A percentile compares a stretch with the other conserved stretches of the same genome.
phyloP scores from a whole-genome alignment of 495 filamentous ascomycete genomes.

The Apiosordaria backusii region DNA sequence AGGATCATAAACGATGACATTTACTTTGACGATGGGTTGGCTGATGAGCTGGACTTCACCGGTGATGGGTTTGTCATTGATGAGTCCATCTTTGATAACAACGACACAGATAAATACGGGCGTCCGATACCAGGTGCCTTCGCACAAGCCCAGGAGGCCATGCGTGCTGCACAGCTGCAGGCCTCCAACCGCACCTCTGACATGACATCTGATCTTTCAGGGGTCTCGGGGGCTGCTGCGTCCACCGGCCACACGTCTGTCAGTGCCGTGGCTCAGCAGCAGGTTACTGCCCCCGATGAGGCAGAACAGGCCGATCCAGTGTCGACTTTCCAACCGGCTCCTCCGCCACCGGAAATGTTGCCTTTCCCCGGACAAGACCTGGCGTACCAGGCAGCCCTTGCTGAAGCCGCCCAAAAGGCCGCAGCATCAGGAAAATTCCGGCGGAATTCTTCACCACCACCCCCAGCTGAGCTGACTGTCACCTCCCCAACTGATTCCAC shows the following conservation, averaged over 20 bases:
- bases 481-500: conserved; percentile 42
- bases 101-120: conserved; percentile 55
- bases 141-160: conserved; percentile 40
- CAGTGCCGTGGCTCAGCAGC: conserved; percentile 29
- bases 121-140: conserved; percentile 50
- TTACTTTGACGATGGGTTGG: conserved; percentile 76
- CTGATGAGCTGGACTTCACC: conserved; percentile 46
- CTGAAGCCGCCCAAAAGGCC: conserved; percentile 70
- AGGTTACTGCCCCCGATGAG: conserved; percentile 1
- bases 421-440: conserved; percentile 66
- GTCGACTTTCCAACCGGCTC: conserved; percentile 19
- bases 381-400: conserved; percentile 77
- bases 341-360: conserved; percentile 14
- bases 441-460: conserved; percentile 53
- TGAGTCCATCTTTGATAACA: conserved; percentile 74
- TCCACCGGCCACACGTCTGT: conserved; percentile 39
- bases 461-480: conserved; percentile 46
- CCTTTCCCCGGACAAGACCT: conserved; percentile 49
- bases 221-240: conserved; percentile 39
- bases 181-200: conserved; percentile 39
- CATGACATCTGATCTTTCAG: conserved; percentile 34
- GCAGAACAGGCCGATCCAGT: conserved; percentile 15
- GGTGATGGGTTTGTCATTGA: conserved; percentile 61
- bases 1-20: conserved; percentile 61
- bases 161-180: conserved; percentile 29